Conservation (phyloP, 2,329 filamentous ascomycete species). For the Diaporthe sp. region DNA sequence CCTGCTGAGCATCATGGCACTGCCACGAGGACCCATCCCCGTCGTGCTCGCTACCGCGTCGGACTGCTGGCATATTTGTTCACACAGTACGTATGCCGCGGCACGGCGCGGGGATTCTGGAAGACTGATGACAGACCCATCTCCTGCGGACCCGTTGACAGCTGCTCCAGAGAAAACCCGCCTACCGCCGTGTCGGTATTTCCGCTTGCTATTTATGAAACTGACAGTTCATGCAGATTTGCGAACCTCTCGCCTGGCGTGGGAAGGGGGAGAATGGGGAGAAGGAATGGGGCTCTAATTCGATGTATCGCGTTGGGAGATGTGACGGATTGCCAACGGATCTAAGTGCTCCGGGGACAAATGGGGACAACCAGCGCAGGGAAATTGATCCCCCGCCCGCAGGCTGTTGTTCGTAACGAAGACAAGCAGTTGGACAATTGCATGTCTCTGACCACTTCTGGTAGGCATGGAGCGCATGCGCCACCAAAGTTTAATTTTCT, state of each 20-base stretch:
- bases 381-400: slow-evolving; percentile 8
- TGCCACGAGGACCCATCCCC: neutral
- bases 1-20: neutral
- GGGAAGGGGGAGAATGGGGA: neutral
- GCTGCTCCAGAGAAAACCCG: slow-evolving; percentile 1
- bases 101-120: neutral
- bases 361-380: neutral
- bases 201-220: slow-evolving; percentile 20
- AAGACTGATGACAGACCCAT: slow-evolving; percentile 12
- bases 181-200: slow-evolving; percentile 23
- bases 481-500: neutral
- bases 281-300: neutral
- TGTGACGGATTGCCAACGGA: slow-evolving; percentile 2
- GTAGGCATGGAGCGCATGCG: neutral
- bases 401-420: neutral
- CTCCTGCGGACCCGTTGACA: neutral
- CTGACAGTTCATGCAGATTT: slow-evolving; percentile 14
- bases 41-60: slow-evolving; percentile 14
- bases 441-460: neutral
- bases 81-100: neutral
- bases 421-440: slow-evolving; percentile 7
- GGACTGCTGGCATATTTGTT: too few relatives aligned
- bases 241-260: slow-evolving; percentile 19
- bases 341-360: neutral
- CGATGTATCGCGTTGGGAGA: slow-evolving; percentile 11